Evolutionary conservation across 1,284 basidiomycete species (phyloP).

Genomic region (Veloboletus limbatus): DNA sequence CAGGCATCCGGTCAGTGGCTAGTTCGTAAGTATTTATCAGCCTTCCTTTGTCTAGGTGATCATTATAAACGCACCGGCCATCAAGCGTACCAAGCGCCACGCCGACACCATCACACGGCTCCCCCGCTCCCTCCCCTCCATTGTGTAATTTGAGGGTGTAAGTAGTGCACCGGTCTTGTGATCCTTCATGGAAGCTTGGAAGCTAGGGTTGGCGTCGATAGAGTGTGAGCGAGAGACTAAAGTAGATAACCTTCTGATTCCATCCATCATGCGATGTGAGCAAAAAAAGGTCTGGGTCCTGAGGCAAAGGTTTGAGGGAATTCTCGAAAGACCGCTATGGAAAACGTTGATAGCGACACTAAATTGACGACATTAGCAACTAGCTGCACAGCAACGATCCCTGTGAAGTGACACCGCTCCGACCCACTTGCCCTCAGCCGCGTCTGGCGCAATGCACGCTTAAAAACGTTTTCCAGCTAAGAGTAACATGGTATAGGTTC

Average conservation of each 20-base stretch:
- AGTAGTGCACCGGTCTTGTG: slow-evolving; percentile 5
- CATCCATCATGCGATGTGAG: slow-evolving; percentile 6
- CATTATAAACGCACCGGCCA: slow-evolving; percentile 14
- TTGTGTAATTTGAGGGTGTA: slow-evolving; percentile 2
- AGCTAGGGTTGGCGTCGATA: slow-evolving; percentile 2
- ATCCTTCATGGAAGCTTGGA: slow-evolving; percentile 4
- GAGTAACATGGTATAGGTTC: slow-evolving; percentile 10
- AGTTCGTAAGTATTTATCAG: slow-evolving; percentile 25
- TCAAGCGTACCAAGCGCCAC: slow-evolving; percentile 16
- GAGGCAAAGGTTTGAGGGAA: slow-evolving; percentile 5
- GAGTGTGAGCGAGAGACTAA: slow-evolving; percentile 1
- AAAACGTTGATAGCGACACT: slow-evolving; percentile 8
- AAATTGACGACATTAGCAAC: slow-evolving; percentile 11
- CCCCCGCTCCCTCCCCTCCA: slow-evolving; percentile 6
- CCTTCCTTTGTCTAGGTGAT: slow-evolving; percentile 4
- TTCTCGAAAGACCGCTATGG: slow-evolving; percentile 13
- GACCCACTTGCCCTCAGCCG: slow-evolving; percentile 17
- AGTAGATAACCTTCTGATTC: slow-evolving; percentile 10
- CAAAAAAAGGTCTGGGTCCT: slow-evolving; percentile 5
- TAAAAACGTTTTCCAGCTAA: slow-evolving; percentile 22
- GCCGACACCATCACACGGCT: slow-evolving; percentile 13
- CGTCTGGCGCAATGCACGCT: slow-evolving; percentile 11
- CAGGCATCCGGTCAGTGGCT: slow-evolving; percentile 13
- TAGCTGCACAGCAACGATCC: slow-evolving; percentile 19
- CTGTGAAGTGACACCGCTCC: slow-evolving; percentile 13